These are phyloP conservation scores for Sporisorium exsertum DNA, from an alignment of 1,284 basidiomycete genomes.

Conservation along the genomic window DNA sequence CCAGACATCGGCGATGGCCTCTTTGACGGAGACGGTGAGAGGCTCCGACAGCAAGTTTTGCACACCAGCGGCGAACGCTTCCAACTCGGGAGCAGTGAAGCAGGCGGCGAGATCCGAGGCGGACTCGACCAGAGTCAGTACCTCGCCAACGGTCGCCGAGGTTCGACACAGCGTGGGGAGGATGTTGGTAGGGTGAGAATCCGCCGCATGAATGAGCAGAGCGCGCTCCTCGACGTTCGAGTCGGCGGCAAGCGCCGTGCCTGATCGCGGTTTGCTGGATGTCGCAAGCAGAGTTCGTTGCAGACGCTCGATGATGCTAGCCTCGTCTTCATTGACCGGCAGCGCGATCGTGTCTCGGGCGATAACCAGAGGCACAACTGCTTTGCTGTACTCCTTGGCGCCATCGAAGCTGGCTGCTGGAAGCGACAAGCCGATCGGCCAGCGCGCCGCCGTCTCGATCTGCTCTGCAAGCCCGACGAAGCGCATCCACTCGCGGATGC, in stretches of 20 bases:
- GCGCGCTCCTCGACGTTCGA: slow-evolving; percentile 27
- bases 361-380: slow-evolving; percentile 44
- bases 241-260: slow-evolving; percentile 2
- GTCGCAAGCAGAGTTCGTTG: slow-evolving; percentile 18
- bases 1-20: slow-evolving; percentile 43
- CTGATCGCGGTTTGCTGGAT: slow-evolving; percentile 4
- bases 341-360: slow-evolving; percentile 50
- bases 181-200: slow-evolving; percentile 41
- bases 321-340: slow-evolving; percentile 48
- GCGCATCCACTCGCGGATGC: slow-evolving; percentile 60
- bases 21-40: slow-evolving; percentile 43
- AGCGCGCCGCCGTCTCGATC: slow-evolving; percentile 58
- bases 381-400: background rate
- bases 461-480: slow-evolving; percentile 61
- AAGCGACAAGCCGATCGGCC: slow-evolving; percentile 53
- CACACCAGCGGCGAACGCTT: slow-evolving; percentile 36
- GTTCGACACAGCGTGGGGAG: slow-evolving; percentile 40
- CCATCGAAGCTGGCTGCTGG: slow-evolving; percentile 18
- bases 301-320: slow-evolving; percentile 45
- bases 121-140: slow-evolving; percentile 38
- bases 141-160: slow-evolving; percentile 47
- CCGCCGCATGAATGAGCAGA: slow-evolving; percentile 37
- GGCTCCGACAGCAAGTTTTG: slow-evolving; percentile 39
- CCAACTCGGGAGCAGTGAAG: slow-evolving; percentile 41
- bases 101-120: slow-evolving; percentile 34